Evolutionary conservation across 495 filamentous ascomycete species (phyloP), one percentile per base, ranked within the genome.

Genomic region (Penicillium daleae): DNA sequence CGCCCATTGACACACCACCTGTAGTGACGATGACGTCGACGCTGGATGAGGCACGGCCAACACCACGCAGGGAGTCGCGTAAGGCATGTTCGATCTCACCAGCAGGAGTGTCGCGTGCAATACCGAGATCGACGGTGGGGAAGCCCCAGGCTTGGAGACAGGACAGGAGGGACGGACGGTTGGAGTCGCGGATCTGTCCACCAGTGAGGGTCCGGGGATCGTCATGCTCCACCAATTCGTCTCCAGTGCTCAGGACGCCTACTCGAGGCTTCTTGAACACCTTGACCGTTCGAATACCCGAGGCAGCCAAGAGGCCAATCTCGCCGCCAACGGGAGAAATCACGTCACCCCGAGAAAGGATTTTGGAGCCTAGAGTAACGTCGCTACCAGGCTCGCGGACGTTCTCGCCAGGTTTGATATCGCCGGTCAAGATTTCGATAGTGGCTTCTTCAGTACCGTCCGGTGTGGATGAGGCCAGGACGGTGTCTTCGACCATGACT

Each of bases 1-100:
- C 95, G 62, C 95, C 95, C 95, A 99, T 99, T 15, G 92, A 97
- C 22, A 97, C 95, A 21, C 95, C 96, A 33, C 95, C 95, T 0
- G 91, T 93, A 13, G 96, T 98, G 65, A 99, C 87, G 53, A 98
- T 83, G 27, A 98, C 82, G 67, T 97, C 93, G 26, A 89, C 87
- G 42, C 70, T 74, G 31, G 62, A 50, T 0, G 66, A 67, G 26
- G 71, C 64, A 0, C 66, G 71, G 32, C 76, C 76, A 6, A 79
- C 68, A 39, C 80, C 79, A 24, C 88, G 84, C 50, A 98, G 73
- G 21, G 90, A 91, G 63, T 84, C 81, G 6, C 92, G 85, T 13
- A 99, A 82, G 26, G 82, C 86, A 59, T 89, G 78, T 68, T 96
- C 93, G 9, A 99, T 83, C 17, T 88, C 84, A n/a, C 86, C 87